Percentiles rank a stretch among this genome's conserved stretches.
phyloP scores from a whole-genome alignment of 331 rosid species.

The Acacia pycnantha region DNA sequence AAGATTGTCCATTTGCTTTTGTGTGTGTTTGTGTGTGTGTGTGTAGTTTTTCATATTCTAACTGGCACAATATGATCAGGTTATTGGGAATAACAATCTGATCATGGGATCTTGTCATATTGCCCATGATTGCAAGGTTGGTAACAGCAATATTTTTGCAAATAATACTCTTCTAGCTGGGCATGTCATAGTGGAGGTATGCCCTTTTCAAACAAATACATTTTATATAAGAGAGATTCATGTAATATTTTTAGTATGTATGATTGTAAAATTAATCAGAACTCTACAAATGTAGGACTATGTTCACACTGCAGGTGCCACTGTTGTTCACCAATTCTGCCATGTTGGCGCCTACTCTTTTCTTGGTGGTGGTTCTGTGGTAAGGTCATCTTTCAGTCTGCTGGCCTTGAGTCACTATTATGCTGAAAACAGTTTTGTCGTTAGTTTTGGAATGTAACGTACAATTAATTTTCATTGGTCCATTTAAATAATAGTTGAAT shows the following conservation, averaged over 20 bases:
- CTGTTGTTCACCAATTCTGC: conserved; percentile 88
- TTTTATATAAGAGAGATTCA: not conserved
- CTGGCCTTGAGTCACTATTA: not conserved
- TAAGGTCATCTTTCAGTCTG: conserved; percentile 42
- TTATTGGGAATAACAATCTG: conserved; percentile 80
- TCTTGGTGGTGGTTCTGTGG: conserved; percentile 95
- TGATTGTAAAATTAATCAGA: not conserved
- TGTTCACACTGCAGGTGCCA: conserved; percentile 86
- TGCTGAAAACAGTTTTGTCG: not conserved
- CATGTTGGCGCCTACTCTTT: conserved; percentile 83
- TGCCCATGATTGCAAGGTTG: conserved; percentile 95
- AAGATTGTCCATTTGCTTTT: not conserved
- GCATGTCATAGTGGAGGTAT: conserved; percentile 86
- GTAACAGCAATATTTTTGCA: conserved; percentile 63
- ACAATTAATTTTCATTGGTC: conserved; percentile 8
- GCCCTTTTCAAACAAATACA: conserved; percentile 18
- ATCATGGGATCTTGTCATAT: conserved; percentile 97
- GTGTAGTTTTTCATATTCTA: not conserved
- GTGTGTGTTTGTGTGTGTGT: no score
- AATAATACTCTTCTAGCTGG: conserved; percentile 56
- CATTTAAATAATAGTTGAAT: not conserved
- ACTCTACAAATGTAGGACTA: conserved; percentile 57
- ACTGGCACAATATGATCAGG: conserved; percentile 49
- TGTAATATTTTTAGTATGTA: not conserved
- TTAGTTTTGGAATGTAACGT: not conserved